phyloP scores from a whole-genome alignment of 345 rosid species.

The Salix dunnii region DNA sequence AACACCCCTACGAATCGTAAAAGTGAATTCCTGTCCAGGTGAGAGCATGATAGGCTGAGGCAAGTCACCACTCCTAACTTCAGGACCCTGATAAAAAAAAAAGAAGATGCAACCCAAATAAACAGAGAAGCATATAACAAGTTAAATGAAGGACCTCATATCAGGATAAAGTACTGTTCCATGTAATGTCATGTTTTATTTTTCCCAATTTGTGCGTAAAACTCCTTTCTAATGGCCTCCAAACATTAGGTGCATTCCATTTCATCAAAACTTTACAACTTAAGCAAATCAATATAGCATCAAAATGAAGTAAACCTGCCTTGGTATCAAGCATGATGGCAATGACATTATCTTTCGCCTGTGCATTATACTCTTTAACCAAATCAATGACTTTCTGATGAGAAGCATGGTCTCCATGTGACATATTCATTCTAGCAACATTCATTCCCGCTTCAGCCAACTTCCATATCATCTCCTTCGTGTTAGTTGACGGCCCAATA shows the following conservation, averaged over 20 bases:
- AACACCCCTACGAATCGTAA: slow-evolving; percentile 86
- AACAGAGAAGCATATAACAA: not conserved
- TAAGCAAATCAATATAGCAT: not conserved
- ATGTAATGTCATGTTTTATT: no score
- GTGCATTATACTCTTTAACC: slow-evolving; percentile 96
- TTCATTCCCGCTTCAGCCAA: slow-evolving; percentile 99
- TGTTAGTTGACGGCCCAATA: slow-evolving; percentile 89
- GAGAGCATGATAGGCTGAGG: slow-evolving; percentile 74
- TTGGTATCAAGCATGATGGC: slow-evolving; percentile 98
- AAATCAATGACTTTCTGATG: slow-evolving; percentile 95
- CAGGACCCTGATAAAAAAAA: slow-evolving; percentile 73
- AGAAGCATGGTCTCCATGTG: slow-evolving; percentile 97
- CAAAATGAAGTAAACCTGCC: slow-evolving; percentile 39
- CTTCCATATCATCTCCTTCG: slow-evolving; percentile 97
- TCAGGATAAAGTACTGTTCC: no score
- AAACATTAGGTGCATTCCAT: no score
- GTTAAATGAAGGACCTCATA: no score
- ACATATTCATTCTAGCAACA: slow-evolving; percentile 95
- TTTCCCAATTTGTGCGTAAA: no score
- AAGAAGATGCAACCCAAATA: not conserved
- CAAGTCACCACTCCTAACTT: slow-evolving; percentile 98
- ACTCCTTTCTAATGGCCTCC: no score
- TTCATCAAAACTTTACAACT: not conserved
- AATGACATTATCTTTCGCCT: slow-evolving; percentile 77
- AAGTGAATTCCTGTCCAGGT: slow-evolving; percentile 88